Conservation (phyloP, 148 eudicot species). For the Rhododendron kiyosumense region DNA sequence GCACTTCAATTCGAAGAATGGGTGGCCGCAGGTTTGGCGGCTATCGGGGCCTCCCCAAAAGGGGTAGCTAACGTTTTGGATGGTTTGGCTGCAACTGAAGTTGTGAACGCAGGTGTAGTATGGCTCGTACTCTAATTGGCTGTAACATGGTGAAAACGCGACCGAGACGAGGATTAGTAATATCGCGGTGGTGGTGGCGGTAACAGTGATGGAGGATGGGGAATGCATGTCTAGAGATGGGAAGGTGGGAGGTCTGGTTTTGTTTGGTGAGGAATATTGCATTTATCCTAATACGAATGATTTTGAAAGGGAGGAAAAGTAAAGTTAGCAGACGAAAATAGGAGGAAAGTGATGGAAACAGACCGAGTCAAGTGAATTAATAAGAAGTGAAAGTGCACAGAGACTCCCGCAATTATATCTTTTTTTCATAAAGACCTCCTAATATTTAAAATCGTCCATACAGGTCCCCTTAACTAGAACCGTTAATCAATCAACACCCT, state of each 20-base stretch:
- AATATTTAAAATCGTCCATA: too few relatives aligned
- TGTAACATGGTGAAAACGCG: not conserved
- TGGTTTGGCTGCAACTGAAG: not conserved
- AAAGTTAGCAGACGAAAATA: not conserved
- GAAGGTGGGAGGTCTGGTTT: not conserved
- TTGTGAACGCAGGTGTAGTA: not conserved
- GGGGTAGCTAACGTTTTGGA: constrained; percentile 21
- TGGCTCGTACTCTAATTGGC: not conserved
- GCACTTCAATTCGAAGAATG: constrained; percentile 18
- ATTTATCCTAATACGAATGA: not conserved
- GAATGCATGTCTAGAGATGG: not conserved
- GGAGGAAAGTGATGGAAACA: not conserved
- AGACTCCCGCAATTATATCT: too few relatives aligned
- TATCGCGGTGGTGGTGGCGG: not conserved
- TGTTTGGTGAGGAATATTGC: not conserved
- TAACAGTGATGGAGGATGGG: not conserved
- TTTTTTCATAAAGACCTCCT: too few relatives aligned
- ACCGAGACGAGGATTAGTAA: not conserved
- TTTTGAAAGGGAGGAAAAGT: not conserved
- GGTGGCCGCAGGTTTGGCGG: constrained; percentile 23
- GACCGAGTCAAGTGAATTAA: not conserved
- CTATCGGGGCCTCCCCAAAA: constrained; percentile 23
- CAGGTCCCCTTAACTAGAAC: too few relatives aligned
- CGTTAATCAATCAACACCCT: too few relatives aligned
- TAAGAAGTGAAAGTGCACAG: too few relatives aligned